Base-by-base conservation (phyloP, 345 rosid genomes). In the Acer campestre region DNA sequence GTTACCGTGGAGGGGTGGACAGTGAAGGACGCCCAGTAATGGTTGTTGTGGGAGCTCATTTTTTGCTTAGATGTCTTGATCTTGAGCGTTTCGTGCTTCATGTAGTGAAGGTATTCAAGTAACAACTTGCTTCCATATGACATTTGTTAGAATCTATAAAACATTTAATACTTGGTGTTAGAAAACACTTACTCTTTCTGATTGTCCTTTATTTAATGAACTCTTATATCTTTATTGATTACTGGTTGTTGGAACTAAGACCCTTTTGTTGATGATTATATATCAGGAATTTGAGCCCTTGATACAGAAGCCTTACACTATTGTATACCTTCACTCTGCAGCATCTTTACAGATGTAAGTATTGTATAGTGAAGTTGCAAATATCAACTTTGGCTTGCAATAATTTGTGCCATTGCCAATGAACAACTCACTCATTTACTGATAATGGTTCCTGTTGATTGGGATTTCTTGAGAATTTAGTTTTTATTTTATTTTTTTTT, bases 31-130 rank as follows among this genome's bases (percentile, higher is more conserved):
- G 79, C 49, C 98, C 98, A 62, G 97, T 96, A n/a, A 90, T 96
- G 93, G 98, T 96, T 49, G 88, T 96, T 78, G 99, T 96, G 80
- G 99, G 99, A 83, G 99, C 99, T 58, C 99, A 96, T 79, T 91
- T 96, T 84, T 86, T 96, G 83, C 84, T 94, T 77, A 89, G 99
- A 55, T 96, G 99, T 82, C 97, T 96, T 83, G 93, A 96, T 80
- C 90, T 96, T 65, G 98, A 96, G 81, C 92, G 93, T 58, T 96
- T 96, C 82, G 87, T 94, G 78, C 91, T 85, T 78, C 84, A 92
- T 86, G 90, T 96, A 71, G 80, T 91, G 53, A 96, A 94, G 94
- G 99, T 91, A 82, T 55, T 12, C 14, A 63, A 73, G 55, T 56
- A 65, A 77, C 73, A 23, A 62, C 40, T 71, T 67, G 46, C 9